Evolutionary conservation across 106 monocot species (phyloP).

Genomic region (Platanthera zijinensis): DNA sequence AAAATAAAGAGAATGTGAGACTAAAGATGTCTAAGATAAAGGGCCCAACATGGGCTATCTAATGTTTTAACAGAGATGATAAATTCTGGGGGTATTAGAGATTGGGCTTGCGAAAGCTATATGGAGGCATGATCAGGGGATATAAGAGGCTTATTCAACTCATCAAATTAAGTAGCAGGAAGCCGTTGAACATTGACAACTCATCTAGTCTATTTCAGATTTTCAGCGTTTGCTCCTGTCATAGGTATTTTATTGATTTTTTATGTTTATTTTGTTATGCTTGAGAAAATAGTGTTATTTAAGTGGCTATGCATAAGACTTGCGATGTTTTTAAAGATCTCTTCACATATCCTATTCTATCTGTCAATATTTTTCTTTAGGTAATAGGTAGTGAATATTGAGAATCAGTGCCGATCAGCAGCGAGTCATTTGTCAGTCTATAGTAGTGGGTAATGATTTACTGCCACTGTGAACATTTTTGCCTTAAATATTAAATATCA

Average conservation of each 20-base stretch:
- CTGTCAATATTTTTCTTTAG: neutral
- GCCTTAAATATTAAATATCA: too few relatives aligned
- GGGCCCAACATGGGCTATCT: too few relatives aligned
- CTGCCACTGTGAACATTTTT: too few relatives aligned
- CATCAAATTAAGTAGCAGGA: neutral
- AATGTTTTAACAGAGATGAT: too few relatives aligned
- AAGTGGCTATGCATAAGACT: neutral
- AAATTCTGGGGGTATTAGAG: neutral
- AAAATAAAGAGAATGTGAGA: too few relatives aligned
- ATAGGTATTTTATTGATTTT: neutral
- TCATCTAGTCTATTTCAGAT: neutral
- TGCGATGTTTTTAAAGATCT: neutral
- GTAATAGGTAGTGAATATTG: neutral
- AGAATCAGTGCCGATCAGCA: neutral
- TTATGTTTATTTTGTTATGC: neutral
- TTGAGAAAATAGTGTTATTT: neutral
- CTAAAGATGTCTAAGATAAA: too few relatives aligned
- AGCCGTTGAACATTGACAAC: neutral
- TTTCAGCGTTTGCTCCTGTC: neutral
- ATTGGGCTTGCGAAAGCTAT: neutral
- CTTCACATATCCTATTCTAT: neutral
- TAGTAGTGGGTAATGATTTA: neutral
- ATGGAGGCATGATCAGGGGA: neutral
- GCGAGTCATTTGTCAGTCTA: neutral
- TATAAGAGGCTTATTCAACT: neutral